Conservation (phyloP, 2,329 filamentous ascomycete species). For the Apiospora phragmitis region DNA sequence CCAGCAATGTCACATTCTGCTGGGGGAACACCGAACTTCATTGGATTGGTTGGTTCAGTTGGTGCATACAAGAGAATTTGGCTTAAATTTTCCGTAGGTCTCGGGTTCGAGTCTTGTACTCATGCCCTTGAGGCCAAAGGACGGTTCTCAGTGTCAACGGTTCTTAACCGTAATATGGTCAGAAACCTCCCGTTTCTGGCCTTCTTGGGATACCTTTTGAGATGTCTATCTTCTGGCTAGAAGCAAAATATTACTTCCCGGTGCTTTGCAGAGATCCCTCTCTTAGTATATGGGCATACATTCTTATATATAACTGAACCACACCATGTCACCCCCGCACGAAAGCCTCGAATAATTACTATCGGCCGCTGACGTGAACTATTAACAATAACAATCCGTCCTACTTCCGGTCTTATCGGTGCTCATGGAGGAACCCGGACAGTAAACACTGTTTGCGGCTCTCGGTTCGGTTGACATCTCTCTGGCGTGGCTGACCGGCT, state of each 20-base stretch:
- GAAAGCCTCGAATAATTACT: no score
- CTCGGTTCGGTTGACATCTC: neutral
- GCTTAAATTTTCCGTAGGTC: neutral
- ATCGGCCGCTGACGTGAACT: no score
- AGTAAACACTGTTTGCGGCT: neutral
- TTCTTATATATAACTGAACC: no score
- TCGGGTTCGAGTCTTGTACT: neutral
- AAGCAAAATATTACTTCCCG: no score
- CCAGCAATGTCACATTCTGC: neutral
- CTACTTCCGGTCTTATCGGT: no score
- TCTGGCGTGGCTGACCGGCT: neutral
- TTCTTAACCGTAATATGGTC: neutral
- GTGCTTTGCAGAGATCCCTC: no score
- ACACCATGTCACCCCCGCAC: no score
- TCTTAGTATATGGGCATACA: no score
- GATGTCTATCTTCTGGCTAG: no score
- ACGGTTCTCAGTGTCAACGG: neutral
- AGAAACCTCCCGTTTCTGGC: neutral
- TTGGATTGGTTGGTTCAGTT: neutral
- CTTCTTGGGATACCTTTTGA: neutral
- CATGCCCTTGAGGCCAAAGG: neutral
- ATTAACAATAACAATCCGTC: no score
- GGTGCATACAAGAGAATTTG: neutral
- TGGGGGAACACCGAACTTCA: neutral
- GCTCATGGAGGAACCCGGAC: no score